These are phyloP conservation scores for Mangifera indica DNA, from an alignment of 345 rosid genomes.

Conservation along the genomic window DNA sequence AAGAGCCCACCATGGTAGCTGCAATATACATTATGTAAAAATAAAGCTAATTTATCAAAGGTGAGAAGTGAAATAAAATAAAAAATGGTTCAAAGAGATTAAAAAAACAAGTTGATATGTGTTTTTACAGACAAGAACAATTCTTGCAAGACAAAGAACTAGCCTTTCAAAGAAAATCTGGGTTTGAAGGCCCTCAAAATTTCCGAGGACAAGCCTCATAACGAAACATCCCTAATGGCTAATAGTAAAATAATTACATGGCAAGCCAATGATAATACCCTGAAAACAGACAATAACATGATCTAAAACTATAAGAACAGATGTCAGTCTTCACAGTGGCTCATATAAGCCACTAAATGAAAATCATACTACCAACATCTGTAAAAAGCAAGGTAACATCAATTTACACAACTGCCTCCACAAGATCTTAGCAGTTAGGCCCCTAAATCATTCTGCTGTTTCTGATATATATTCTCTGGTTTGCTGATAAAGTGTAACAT, in stretches of 20 bases:
- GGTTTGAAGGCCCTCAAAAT: neutral
- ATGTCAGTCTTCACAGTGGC: neutral
- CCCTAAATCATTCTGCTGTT: slow-evolving; percentile 6
- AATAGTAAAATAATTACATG: neutral
- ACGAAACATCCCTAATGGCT: neutral
- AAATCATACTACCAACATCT: neutral
- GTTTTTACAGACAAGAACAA: neutral
- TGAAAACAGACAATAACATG: neutral
- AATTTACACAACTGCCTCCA: neutral
- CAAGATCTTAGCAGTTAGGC: slow-evolving; percentile 2
- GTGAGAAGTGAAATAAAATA: neutral
- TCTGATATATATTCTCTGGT: neutral
- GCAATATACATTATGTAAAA: slow-evolving; percentile 24
- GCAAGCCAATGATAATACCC: slow-evolving; percentile 1
- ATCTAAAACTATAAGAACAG: neutral
- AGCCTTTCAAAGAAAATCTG: neutral
- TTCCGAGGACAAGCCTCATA: neutral
- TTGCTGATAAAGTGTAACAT: neutral
- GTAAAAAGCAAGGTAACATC: neutral
- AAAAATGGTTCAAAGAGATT: neutral
- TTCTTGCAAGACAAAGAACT: neutral
- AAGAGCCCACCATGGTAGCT: slow-evolving; percentile 98
- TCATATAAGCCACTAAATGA: neutral
- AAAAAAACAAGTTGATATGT: neutral
- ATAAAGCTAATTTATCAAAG: neutral